Evolutionary conservation across 805 yeast species (phyloP).

Genomic region (Kuraishia capsulata): DNA sequence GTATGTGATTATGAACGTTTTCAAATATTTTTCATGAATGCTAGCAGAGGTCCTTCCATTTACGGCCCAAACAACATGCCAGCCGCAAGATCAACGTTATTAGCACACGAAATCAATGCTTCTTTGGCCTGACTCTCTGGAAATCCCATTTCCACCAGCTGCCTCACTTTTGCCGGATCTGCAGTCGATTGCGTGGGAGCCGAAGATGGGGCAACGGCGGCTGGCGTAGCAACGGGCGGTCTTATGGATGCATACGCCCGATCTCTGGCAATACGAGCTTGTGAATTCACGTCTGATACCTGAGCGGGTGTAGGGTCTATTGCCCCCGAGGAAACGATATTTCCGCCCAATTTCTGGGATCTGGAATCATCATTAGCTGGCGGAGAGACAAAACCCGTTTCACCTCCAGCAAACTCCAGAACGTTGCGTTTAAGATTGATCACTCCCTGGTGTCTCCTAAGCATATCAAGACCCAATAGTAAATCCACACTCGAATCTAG

Average conservation of each 20-base stretch:
- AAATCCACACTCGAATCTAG: conserved; percentile 67
- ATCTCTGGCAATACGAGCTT: conserved; percentile 1
- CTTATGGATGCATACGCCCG: conserved; percentile 11
- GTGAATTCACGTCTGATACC: neutral
- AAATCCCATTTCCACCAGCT: conserved; percentile 65
- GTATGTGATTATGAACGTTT: too few relatives aligned
- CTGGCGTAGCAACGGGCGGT: conserved; percentile 13
- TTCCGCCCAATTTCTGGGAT: conserved; percentile 24
- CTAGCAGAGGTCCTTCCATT: too few relatives aligned
- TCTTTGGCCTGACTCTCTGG: conserved; percentile 48
- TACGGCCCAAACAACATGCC: conserved; percentile 45
- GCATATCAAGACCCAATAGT: conserved; percentile 84
- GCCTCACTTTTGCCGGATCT: conserved; percentile 22
- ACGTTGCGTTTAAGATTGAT: conserved; percentile 64
- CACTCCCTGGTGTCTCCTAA: conserved; percentile 76
- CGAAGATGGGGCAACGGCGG: conserved; percentile 9
- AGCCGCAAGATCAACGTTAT: conserved; percentile 84
- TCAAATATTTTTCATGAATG: too few relatives aligned
- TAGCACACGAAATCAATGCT: conserved; percentile 60
- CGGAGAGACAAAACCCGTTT: conserved; percentile 49
- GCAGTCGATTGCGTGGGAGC: conserved; percentile 7
- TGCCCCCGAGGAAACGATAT: conserved; percentile 15
- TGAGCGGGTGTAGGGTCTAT: neutral
- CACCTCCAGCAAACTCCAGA: conserved; percentile 63
- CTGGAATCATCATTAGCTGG: conserved; percentile 3